Evolutionary conservation across 371 early-diverging fungal species (phyloP).

Genomic region (Apophysomyces variabilis): DNA sequence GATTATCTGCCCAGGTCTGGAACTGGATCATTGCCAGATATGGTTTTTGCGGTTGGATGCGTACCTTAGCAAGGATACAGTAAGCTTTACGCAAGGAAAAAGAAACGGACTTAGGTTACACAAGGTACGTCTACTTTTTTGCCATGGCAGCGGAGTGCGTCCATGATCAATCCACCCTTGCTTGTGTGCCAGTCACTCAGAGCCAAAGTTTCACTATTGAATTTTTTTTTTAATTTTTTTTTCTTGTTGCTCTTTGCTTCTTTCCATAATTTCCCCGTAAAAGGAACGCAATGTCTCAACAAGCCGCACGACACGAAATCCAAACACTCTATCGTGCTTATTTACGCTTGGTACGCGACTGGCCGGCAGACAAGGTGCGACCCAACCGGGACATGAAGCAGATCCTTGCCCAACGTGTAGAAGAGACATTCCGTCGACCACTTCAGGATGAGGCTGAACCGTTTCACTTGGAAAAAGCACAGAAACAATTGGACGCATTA

Average conservation of each 20-base stretch:
- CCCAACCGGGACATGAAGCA: conserved; percentile 66
- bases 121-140: not conserved
- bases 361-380: conserved; percentile 65
- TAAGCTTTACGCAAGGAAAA: too few relatives aligned
- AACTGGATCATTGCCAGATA: too few relatives aligned
- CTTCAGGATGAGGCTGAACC: conserved; percentile 30
- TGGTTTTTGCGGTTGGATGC: too few relatives aligned
- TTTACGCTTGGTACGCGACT: conserved; percentile 55
- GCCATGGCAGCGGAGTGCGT: not conserved
- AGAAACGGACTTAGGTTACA: not conserved
- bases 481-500: conserved; percentile 52
- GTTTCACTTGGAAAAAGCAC: conserved; percentile 45
- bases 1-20: too few relatives aligned
- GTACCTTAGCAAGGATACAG: not conserved
- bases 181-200: too few relatives aligned
- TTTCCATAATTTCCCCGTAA: too few relatives aligned
- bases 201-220: not conserved
- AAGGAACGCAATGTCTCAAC: not conserved
- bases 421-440: conserved; percentile 54
- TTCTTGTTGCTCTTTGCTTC: not conserved
- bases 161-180: too few relatives aligned
- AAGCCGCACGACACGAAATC: conserved; percentile 33
- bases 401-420: conserved; percentile 54
- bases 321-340: conserved; percentile 59
- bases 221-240: not conserved